phyloP scores from a whole-genome alignment of 129 eudicot species.

The Calendula officinalis region DNA sequence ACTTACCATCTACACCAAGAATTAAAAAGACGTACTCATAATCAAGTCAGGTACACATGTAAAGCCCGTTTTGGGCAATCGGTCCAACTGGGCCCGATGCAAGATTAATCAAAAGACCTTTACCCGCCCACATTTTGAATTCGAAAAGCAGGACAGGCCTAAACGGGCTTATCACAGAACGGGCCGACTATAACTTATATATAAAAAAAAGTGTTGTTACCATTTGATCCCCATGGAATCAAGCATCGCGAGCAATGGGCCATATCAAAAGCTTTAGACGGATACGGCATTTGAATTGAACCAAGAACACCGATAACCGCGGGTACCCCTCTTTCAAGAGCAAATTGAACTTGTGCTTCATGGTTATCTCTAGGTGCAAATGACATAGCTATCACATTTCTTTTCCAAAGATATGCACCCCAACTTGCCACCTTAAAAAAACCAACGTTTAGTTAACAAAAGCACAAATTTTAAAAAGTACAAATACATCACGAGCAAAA shows the following conservation, averaged over 20 bases:
- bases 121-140: too few species aligned
- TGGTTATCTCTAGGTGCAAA: slow-evolving; percentile 33
- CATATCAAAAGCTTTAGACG: slow-evolving; percentile 33
- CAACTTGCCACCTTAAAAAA: slow-evolving; percentile 19
- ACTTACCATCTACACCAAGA: slow-evolving; percentile 25
- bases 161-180: too few species aligned
- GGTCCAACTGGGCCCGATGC: too few species aligned
- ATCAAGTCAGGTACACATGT: not conserved
- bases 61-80: not conserved
- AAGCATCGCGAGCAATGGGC: slow-evolving; percentile 31
- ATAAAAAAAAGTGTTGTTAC: slow-evolving; percentile 1
- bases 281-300: slow-evolving; percentile 22
- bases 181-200: too few species aligned
- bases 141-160: too few species aligned
- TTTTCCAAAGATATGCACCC: slow-evolving; percentile 31
- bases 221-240: slow-evolving; percentile 36
- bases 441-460: not conserved
- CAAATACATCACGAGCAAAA: not conserved
- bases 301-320: slow-evolving; percentile 32
- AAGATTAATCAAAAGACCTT: too few species aligned
- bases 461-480: not conserved
- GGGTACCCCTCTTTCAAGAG: slow-evolving; percentile 32
- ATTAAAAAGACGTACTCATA: not conserved
- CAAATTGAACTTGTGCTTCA: slow-evolving; percentile 32
- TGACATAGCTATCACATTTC: slow-evolving; percentile 33